Conservation (phyloP, 2,329 filamentous ascomycete species). For the Colletotrichum karsti region DNA sequence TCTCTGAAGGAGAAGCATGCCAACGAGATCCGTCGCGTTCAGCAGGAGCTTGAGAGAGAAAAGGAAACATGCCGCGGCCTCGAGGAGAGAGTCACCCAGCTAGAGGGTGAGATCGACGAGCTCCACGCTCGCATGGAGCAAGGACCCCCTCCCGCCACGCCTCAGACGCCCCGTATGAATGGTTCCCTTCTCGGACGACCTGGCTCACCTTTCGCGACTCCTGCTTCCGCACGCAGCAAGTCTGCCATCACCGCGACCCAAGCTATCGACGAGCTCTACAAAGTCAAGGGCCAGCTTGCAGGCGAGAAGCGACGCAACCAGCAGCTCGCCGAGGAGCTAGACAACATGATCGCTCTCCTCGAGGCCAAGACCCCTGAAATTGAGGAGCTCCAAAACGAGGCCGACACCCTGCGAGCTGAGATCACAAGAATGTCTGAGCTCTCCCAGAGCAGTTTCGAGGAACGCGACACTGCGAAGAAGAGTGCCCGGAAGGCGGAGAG, state of each 20-base stretch:
- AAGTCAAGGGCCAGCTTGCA: constrained; percentile 76
- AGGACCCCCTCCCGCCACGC: constrained; percentile 52
- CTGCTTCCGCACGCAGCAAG: constrained; percentile 65
- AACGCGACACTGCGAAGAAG: constrained; percentile 81
- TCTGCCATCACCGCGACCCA: constrained; percentile 67
- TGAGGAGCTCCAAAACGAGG: constrained; percentile 83
- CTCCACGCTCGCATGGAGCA: constrained; percentile 59
- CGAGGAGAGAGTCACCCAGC: constrained; percentile 57
- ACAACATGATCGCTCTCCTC: constrained; percentile 85
- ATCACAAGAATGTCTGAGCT: constrained; percentile 86
- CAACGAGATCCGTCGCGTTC: constrained; percentile 63
- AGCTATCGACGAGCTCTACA: constrained; percentile 70
- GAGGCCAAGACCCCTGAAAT: constrained; percentile 90
- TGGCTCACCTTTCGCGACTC: constrained; percentile 70
- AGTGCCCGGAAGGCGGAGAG: constrained; percentile 81
- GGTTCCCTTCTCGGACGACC: constrained; percentile 61
- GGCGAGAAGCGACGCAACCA: constrained; percentile 78
- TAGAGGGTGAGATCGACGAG: constrained; percentile 63
- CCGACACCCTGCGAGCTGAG: constrained; percentile 81
- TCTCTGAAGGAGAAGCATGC: constrained; percentile 71
- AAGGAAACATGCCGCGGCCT: constrained; percentile 54
- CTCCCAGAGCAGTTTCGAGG: constrained; percentile 82
- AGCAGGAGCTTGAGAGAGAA: constrained; percentile 65
- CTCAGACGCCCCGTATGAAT: constrained; percentile 69
- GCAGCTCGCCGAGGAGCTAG: constrained; percentile 78